Conservation (phyloP, 1,284 basidiomycete genomes). For the Ustilago hordei region DNA sequence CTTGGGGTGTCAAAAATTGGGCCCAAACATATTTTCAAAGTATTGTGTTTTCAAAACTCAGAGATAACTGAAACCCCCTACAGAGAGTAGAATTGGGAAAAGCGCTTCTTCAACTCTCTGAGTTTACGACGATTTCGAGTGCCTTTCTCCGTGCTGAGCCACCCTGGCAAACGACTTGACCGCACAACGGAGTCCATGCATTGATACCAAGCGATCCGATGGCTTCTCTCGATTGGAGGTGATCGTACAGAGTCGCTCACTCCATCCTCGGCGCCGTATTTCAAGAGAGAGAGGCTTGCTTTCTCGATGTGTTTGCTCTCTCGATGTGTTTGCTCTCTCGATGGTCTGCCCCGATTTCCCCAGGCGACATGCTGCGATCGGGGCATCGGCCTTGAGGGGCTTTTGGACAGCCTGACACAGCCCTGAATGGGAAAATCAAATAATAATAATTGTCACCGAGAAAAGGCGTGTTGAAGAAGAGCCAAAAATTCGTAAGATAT, state of each 20-base stretch:
- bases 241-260: conserved; percentile 6
- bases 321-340: not conserved
- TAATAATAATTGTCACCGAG: too few species aligned
- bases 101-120: not conserved
- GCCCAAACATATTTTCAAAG: too few species aligned
- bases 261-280: conserved; percentile 16
- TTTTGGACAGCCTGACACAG: not conserved
- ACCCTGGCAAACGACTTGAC: not conserved
- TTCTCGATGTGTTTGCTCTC: not conserved
- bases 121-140: not conserved
- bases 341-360: not conserved
- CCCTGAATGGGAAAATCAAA: too few species aligned
- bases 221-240: not conserved
- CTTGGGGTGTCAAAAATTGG: too few species aligned
- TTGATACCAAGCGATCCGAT: not conserved
- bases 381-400: not conserved
- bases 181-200: too few species aligned
- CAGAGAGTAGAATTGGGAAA: conserved; percentile 2
- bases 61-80: too few species aligned
- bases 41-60: too few species aligned
- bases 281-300: not conserved
- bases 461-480: too few species aligned
- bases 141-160: not conserved
- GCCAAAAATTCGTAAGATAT: too few species aligned
- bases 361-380: not conserved